Base-by-base conservation (phyloP, 768 basidiomycete genomes). In the Pleurotus citrinopileatus region DNA sequence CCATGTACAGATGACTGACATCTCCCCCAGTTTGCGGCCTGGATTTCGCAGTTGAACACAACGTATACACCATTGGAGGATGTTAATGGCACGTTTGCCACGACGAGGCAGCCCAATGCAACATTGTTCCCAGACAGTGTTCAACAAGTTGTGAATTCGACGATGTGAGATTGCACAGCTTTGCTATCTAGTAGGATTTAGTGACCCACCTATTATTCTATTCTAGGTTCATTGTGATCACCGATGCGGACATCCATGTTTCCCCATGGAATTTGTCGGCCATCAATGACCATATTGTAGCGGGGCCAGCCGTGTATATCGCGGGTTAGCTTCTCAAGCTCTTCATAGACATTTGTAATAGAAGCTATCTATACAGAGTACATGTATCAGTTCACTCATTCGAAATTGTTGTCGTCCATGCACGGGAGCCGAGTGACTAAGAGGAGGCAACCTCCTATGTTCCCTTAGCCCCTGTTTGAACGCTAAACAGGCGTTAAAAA, bases 21-120 rank as follows among this genome's bases (percentile, higher is more conserved):
- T 26, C 15, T 34, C 3, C 50, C 59, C n/a, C 56, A 78, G 74
- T 83, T 69, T 55, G 78, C 75, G 5, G 79, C 79, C 2, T 86
- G 82, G 78, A 77, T 84, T 52, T 76, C 73, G 19, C 82, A 86
- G 63, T 66, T 84, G 50, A 86, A 84, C 71, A 74, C 73, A 9
- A 84, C 83, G 4, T 84, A 77, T 69, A 78, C 79, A 3, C 73
- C 77, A 0, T 68, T 86, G 43, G 58, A 63, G 27, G 70, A 77
- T 50, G 59, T 75, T 52, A 68, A 69, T 53, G 72, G 71, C 17
- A 72, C 73, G 58, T 67, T 70, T n/a, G 83, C 72, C 1, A 67
- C 62, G 12, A 80, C 81, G 8, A 61, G 64, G 27, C 80, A 84
- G 59, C 83, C 82, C 3, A 73, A 68, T 32, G 77, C 71, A 4